Evolutionary conservation across 1,284 basidiomycete species (phyloP).

Genomic region (Singerocomus rubriflavus): DNA sequence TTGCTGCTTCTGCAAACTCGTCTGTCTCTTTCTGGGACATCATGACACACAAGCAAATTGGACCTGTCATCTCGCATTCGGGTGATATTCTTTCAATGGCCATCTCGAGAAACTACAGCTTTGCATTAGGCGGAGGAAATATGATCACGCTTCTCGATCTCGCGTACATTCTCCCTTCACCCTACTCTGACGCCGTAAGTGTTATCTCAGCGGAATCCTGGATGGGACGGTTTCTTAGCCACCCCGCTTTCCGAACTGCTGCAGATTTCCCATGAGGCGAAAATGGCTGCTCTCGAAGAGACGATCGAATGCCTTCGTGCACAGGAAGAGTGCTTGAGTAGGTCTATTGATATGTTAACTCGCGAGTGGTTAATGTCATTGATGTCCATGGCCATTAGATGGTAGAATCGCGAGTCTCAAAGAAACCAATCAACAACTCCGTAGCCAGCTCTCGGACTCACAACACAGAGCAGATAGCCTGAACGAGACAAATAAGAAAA

Average conservation of each 20-base stretch:
- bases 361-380: neutral
- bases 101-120: neutral
- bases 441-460: neutral
- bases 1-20: constrained; percentile 8
- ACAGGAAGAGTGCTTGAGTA: neutral
- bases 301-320: neutral
- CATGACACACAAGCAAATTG: constrained; percentile 4
- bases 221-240: neutral
- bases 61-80: neutral
- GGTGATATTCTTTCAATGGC: constrained; percentile 2
- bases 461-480: neutral
- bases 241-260: too few relatives aligned
- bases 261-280: neutral
- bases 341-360: neutral
- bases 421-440: neutral
- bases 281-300: too few relatives aligned
- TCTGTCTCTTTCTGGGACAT: constrained; percentile 13
- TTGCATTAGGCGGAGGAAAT: neutral
- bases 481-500: neutral
- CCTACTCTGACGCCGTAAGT: neutral
- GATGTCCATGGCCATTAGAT: neutral
- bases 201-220: too few relatives aligned
- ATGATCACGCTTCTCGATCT: neutral
- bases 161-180: neutral
- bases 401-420: too few relatives aligned